Percentiles rank a stretch among this genome's conserved stretches.
Conservation (phyloP, 2,329 filamentous ascomycete genomes). For the Eurotiales sp. region DNA sequence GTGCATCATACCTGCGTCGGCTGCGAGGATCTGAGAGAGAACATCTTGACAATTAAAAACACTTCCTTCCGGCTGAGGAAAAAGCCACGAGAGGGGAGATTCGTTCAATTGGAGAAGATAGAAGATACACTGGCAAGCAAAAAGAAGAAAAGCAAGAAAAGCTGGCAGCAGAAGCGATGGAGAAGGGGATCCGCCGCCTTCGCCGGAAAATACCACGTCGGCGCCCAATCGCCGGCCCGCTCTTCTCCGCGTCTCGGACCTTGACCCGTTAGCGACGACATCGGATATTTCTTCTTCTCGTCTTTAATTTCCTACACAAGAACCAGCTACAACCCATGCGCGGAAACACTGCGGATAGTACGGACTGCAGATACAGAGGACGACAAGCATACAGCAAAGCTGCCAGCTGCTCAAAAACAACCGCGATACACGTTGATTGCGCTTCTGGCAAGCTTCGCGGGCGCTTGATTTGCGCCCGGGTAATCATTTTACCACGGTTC, state of each 20-base stretch:
- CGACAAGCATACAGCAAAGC: too few relatives aligned
- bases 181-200: slow-evolving; percentile 15
- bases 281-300: slow-evolving; percentile 1
- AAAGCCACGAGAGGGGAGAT: slow-evolving; percentile 8
- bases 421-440: too few relatives aligned
- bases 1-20: slow-evolving; percentile 39
- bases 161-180: slow-evolving; percentile 2
- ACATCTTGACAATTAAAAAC: slow-evolving; percentile 31
- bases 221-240: neutral
- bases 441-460: too few relatives aligned
- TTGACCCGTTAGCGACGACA: slow-evolving; percentile 9
- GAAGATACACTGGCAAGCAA: too few relatives aligned
- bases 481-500: slow-evolving; percentile 6
- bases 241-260: slow-evolving; percentile 12
- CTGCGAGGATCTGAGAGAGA: slow-evolving; percentile 38
- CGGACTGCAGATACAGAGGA: too few relatives aligned
- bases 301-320: too few relatives aligned
- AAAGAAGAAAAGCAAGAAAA: slow-evolving; percentile 17
- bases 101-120: slow-evolving; percentile 15
- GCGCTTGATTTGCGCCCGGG: neutral
- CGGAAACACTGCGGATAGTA: too few relatives aligned
- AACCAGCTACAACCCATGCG: too few relatives aligned
- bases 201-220: slow-evolving; percentile 7
- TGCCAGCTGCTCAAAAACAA: too few relatives aligned
- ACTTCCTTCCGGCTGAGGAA: slow-evolving; percentile 11